phyloP scores from a whole-genome alignment of 805 yeast species.

The Danielia reshetovae region DNA sequence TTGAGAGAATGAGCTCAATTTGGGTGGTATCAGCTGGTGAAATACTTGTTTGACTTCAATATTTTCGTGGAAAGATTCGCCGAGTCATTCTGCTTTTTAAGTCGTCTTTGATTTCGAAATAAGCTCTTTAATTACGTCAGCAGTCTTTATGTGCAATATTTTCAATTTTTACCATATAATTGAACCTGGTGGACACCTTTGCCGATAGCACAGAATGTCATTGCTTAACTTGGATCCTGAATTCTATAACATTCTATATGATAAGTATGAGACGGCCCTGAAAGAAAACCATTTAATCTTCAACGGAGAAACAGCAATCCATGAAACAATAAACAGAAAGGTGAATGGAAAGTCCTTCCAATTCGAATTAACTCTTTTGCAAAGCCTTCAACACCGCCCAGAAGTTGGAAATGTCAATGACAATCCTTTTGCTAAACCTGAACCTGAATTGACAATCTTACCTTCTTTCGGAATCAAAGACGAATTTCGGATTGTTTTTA shows the following conservation, averaged over 20 bases:
- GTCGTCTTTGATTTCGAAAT: too few species aligned
- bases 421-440: slow-evolving; percentile 81
- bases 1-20: background rate
- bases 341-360: slow-evolving; percentile 12
- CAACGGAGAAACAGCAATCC: slow-evolving; percentile 43
- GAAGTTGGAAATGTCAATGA: slow-evolving; percentile 36
- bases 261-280: slow-evolving; percentile 48
- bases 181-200: too few species aligned
- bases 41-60: too few species aligned
- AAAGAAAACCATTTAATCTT: slow-evolving; percentile 44
- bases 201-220: too few species aligned
- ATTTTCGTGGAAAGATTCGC: too few species aligned
- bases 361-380: slow-evolving; percentile 29
- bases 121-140: too few species aligned
- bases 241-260: slow-evolving; percentile 30
- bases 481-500: slow-evolving; percentile 59
- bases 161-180: too few species aligned
- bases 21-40: too few species aligned
- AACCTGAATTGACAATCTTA: slow-evolving; percentile 64
- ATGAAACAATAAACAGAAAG: slow-evolving; percentile 8
- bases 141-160: too few species aligned
- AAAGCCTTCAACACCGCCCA: slow-evolving; percentile 36
- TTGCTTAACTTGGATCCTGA: slow-evolving; percentile 29
- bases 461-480: slow-evolving; percentile 50
- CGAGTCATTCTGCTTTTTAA: too few species aligned